Evolutionary conservation across 176 grass and related monocot genomes (phyloP), one percentile per base, ranked within the genome.

Genomic region (Musa schizocarpa): DNA sequence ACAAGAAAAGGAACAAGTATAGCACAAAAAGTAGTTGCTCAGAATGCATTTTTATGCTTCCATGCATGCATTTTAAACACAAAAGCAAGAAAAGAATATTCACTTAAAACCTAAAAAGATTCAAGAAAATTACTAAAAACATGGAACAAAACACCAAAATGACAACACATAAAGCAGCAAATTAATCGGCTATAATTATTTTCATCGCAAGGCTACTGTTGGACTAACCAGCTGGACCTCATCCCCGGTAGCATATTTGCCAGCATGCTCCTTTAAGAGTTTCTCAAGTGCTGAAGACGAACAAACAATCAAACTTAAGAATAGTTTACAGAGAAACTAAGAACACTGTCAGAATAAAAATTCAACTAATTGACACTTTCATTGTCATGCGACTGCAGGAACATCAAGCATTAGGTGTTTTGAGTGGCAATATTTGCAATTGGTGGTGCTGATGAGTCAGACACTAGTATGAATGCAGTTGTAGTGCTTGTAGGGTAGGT

Each of bases 241-340:
- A 53, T 92, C 89, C 19, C 89, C 89, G 11, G 87, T 92, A 85
- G 89, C 78, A 81, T 88, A 96, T 89, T 82, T 88, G 75, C 78
- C 88, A 48, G 80, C 72, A 77, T 68, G 81, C 59, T 82, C 85
- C 76, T 86, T 82, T 54, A 96, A 62, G 74, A 92, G 77, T 68
- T 92, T 88, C 74, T 92, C 92, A 52, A 96, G 78, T 57, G 89
- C 87, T 92, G 89, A 84, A 64, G n/a, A 14, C 57, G 9, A 12
- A 11, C 6, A 61, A n/a, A 61, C 56, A 43, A 43, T 43, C 34
- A 74, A 78, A 43, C 62, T 74, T 80, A 20, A 25, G 6, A 13
- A 1, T 66, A 74, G 54, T 66, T 61, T 20, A 68, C 71, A 19
- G 16, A n/a, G 57, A 71, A 73, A 24, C 63, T 55, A 54, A 65